Evolutionary conservation across 192 early-diverging fungal species (phyloP), one percentile per base, ranked within the genome.

Genomic region (Linnemannia schmuckeri): DNA sequence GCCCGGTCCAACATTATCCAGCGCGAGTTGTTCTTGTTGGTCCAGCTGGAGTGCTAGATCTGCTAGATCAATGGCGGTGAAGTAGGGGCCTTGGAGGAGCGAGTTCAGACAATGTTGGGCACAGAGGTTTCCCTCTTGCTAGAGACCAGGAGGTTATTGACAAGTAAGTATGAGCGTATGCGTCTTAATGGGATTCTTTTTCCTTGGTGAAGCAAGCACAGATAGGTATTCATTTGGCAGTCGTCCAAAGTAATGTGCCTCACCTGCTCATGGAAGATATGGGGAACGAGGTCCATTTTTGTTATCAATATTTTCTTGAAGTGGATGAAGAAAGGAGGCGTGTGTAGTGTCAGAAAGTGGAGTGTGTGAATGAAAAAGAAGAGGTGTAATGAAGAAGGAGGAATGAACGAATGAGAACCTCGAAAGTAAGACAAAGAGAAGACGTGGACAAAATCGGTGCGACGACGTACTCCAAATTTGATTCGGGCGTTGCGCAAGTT

Each of bases 61-160:
- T 33, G 94, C 92, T 18, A 97, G 81, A 88, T 97, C 96, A 13
- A 96, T 93, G 7, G 96, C 93, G 5, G 95, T 94, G 74, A 95
- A 96, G 76, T 95, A 96, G 12, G 69, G 87, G 77, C 90, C 90
- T 89, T 93, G 90, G 33, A 96, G 89, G 18, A 96, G 88, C n/a
- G 93, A 90, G 81, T 97, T 97, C 71, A 97, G 77, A 41, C 95
- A 94, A 89, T 97, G 95, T 57, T 97, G 96, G 0, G 95, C 95
- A 77, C 96, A 97, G 55, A 96, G 89, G 74, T 94, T 91, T 40
- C 95, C 96, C 82, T 96, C 94, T 94, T 96, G 95, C 91, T 94
- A 61, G n/a, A 61, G 44, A 41, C 38, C 0, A 40, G 15, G 27
- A 52, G 3, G 20, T 66, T 15, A 33, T 66, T 15, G 10, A 30